Evolutionary conservation across 495 filamentous ascomycete species (phyloP), one percentile per base, ranked within the genome.

Genomic region (Glarea lozoyensis): DNA sequence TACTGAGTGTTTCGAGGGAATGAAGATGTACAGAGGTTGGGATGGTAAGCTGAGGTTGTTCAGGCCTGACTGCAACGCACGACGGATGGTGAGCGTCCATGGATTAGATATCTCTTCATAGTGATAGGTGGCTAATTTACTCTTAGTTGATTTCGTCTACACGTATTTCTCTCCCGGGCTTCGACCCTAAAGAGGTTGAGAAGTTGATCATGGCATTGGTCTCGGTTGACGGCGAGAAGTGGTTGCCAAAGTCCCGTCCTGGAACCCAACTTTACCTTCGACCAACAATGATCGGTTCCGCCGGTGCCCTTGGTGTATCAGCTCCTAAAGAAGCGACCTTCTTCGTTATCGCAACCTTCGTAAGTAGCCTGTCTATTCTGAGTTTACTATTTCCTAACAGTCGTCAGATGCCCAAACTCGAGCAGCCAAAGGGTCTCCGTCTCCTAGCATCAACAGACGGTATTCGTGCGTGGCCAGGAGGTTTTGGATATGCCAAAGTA

Each of bases 401-500:
- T 29, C 6, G 17, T 16, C 80, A 73, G 52, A 92, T 93, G 75
- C 83, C 88, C 2, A 48, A 60, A 21, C 49, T 80, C 43, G 69
- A 76, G 51, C 59, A 70, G 29, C 56, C 66, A 11, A 67, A 66
- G 35, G 84, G 83, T 19, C 67, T 94, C 66, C 81, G 74, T 53
- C 78, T 96, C 19, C 77, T 90, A 48, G 88, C 86, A 2, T 83
- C 76, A 32, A 63, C 68, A 29, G 81, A 92, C 57, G 82, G 76
- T 61, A 75, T 92, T 42, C 80, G 89, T 34, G 88, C 88, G 12
- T 95, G 88, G 88, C 88, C 88, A 20, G 88, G 88, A 29, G 88
- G 88, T 20, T 92, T 90, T 56, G 88, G 88, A 0, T 87, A 79
- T 50, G 86, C 86, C 37, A 94, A 95, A 64, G 77, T 95, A 10